Evolutionary conservation across 257 asterid species (phyloP).

Genomic region (Salvia splendens): DNA sequence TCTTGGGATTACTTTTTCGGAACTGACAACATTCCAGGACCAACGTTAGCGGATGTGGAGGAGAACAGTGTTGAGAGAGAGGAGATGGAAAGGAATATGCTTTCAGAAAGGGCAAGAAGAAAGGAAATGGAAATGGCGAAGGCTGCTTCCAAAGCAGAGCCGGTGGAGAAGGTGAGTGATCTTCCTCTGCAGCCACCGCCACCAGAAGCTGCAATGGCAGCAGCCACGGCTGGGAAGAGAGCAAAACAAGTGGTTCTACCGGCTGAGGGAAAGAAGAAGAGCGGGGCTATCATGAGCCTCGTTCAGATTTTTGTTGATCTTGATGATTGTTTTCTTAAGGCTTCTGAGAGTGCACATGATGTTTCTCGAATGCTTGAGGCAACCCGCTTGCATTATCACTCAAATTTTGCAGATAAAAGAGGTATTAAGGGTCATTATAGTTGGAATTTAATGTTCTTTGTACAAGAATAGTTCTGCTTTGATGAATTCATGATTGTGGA

Average conservation of each 20-base stretch:
- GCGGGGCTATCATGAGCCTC: conserved; percentile 44
- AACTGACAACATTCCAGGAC: conserved; percentile 58
- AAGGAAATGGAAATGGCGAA: conserved; percentile 49
- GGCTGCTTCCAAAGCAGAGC: conserved; percentile 48
- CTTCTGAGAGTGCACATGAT: conserved; percentile 89
- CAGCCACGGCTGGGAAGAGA: conserved; percentile 57
- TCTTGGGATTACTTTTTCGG: conserved; percentile 75
- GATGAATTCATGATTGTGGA: neutral
- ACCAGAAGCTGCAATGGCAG: conserved; percentile 48
- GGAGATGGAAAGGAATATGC: conserved; percentile 58
- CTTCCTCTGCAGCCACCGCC: conserved; percentile 67
- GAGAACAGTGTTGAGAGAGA: conserved; percentile 56
- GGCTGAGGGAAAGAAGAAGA: conserved; percentile 60
- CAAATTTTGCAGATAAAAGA: conserved; percentile 87
- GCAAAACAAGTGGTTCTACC: conserved; percentile 57
- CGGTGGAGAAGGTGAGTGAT: conserved; percentile 48
- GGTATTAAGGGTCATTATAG: conserved; percentile 39
- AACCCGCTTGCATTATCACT: conserved; percentile 89
- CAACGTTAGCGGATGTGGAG: conserved; percentile 66
- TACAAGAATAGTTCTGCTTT: neutral
- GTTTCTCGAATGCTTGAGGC: conserved; percentile 96
- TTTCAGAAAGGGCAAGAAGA: conserved; percentile 52
- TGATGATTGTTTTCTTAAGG: conserved; percentile 91
- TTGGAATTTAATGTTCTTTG: too few relatives aligned
- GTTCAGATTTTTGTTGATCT: conserved; percentile 65